A percentile compares a stretch with the other conserved stretches of the same genome.
Evolutionary conservation across 2,329 filamentous ascomycete genomes (phyloP).

Genomic region (Cladosporium velox): DNA sequence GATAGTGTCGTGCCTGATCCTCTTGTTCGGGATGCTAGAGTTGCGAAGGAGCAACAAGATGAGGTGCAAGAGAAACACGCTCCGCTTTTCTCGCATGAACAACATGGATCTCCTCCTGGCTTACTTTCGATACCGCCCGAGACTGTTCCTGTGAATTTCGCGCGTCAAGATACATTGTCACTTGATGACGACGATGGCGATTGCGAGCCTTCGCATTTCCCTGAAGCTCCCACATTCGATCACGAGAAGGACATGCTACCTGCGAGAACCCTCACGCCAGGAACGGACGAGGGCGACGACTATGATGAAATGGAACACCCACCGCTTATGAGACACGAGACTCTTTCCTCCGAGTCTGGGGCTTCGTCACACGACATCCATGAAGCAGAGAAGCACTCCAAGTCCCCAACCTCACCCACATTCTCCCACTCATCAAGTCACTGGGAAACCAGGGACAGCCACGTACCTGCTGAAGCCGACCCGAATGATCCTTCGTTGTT

Average conservation of each 20-base stretch:
- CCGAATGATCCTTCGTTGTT: slow-evolving; percentile 35
- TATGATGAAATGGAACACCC: slow-evolving; percentile 33
- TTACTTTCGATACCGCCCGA: slow-evolving; percentile 4
- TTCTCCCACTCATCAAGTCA: slow-evolving; percentile 15
- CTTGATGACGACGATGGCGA: slow-evolving; percentile 16
- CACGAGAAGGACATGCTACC: slow-evolving; percentile 7
- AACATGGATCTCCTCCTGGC: not conserved
- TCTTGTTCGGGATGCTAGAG: not conserved
- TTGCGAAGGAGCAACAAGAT: not conserved
- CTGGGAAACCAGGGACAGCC: not conserved
- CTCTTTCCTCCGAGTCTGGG: slow-evolving; percentile 17
- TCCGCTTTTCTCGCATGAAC: slow-evolving; percentile 40
- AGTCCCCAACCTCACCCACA: not conserved
- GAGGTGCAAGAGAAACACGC: slow-evolving; percentile 24
- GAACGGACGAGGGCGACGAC: slow-evolving; percentile 24
- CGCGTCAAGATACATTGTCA: slow-evolving; percentile 29
- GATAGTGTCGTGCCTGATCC: slow-evolving; percentile 3
- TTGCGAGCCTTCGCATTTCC: not conserved
- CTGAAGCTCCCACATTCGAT: slow-evolving; percentile 10
- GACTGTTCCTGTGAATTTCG: slow-evolving; percentile 9
- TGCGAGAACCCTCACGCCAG: slow-evolving; percentile 4
- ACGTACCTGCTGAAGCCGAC: slow-evolving; percentile 26
- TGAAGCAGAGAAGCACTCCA: not conserved
- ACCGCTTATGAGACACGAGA: slow-evolving; percentile 39
- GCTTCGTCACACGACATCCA: not conserved